These are phyloP conservation scores for Lachnellula arida DNA, from an alignment of 2,329 filamentous ascomycete genomes.

Conservation along the genomic window DNA sequence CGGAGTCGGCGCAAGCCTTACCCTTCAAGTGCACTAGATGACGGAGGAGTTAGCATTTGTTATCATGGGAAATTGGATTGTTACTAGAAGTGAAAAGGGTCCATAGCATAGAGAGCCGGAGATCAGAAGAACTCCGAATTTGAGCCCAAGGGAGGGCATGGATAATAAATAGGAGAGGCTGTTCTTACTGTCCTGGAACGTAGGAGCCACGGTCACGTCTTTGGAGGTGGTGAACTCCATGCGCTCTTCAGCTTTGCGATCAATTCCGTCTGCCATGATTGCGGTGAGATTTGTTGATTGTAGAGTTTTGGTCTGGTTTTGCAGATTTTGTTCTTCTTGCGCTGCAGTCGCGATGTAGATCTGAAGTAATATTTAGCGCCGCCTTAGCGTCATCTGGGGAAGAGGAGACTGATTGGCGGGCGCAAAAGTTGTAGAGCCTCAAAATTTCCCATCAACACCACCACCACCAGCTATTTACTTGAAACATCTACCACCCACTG, in stretches of 20 bases:
- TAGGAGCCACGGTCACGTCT: constrained; percentile 92
- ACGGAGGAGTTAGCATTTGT: background rate
- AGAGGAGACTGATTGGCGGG: constrained; percentile 22
- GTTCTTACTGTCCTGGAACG: constrained; percentile 63
- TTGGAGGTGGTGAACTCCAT: constrained; percentile 99
- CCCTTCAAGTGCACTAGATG: constrained; percentile 74
- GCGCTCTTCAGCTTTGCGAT: constrained; percentile 89
- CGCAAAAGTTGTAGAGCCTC: constrained; percentile 5
- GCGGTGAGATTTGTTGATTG: constrained; percentile 8
- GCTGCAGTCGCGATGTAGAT: background rate
- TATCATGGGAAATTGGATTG: background rate
- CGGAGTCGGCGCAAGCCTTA: constrained; percentile 28
- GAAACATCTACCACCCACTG: background rate
- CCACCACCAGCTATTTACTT: background rate
- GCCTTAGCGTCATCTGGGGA: constrained; percentile 3
- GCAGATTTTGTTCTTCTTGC: background rate
- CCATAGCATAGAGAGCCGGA: background rate
- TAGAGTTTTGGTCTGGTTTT: constrained; percentile 2
- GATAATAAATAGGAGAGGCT: constrained; percentile 36
- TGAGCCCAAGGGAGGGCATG: background rate
- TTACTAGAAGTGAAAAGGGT: no score
- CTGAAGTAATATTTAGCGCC: background rate
- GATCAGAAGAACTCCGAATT: background rate
- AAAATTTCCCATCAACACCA: constrained; percentile 1
- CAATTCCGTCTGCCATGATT: constrained; percentile 82